Base-by-base conservation (phyloP, 2,329 filamentous ascomycete genomes). In the Fusarium sp. region DNA sequence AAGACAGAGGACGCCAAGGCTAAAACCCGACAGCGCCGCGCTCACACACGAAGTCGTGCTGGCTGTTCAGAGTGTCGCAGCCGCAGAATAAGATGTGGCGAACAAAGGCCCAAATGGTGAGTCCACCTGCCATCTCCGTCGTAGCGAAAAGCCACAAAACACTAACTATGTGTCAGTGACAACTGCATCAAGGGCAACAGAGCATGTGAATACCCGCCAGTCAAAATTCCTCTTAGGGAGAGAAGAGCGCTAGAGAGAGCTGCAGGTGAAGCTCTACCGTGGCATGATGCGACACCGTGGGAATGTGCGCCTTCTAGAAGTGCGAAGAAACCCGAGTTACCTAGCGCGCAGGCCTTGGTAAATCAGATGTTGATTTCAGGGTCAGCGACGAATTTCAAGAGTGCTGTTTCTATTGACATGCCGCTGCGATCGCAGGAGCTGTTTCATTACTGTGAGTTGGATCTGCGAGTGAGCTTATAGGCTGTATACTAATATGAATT, bases 41-140 rank as follows among this genome's bases (percentile, higher is more conserved):
- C 62, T 6, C 63, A 66, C 14, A 66, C 55, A 23, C 63, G 63
- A 13, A 66, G 63, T 18, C 39, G 62, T 13, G 30, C 18, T 4
- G 63, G 63, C 2, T 66, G 63, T 23, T 45, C 62, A 3, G 63
- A 66, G 19, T 66, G 63, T 26, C 62, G 62, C 2, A 45, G 14
- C 9, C 62, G 63, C 9, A 51, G 63, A 19, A 42, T 66, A 11
- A 48, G 62, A 21, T 66, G 63, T 42, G 63, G 44, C 48, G 63
- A 66, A 39, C 48, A 62, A 14, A 55, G 55, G 21, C 63, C 63
- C 26, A 48, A 45, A 12, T 66, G 63, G 63, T 66, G 21, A 50
- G 55, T 5, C n/a, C 31, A 44, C 42, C 16, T 37, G 34, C 34
- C 34, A 37, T 37, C 18, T 37, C 34, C 34, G 34, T 37, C 34